These are phyloP conservation scores for Flammula alnicola DNA, from an alignment of 1,284 basidiomycete genomes.

Conservation along the genomic window DNA sequence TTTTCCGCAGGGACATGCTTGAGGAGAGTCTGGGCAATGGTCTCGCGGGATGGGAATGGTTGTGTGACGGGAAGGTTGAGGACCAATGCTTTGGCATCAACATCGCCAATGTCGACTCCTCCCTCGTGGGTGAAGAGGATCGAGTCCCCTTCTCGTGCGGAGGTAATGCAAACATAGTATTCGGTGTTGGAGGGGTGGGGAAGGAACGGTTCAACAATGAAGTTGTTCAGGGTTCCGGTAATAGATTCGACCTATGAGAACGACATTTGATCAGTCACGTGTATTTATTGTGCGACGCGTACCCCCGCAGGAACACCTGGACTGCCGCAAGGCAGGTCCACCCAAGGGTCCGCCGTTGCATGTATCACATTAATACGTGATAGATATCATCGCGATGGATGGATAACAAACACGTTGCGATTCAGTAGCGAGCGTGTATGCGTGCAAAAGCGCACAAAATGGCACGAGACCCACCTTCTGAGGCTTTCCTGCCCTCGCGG, in stretches of 20 bases:
- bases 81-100: conserved; percentile 96
- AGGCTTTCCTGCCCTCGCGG: conserved; percentile 89
- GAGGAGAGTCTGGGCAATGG: conserved; percentile 78
- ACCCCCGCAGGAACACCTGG: conserved; percentile 3
- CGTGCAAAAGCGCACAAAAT: conserved; percentile 7
- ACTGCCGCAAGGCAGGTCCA: not conserved
- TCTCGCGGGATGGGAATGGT: conserved; percentile 81
- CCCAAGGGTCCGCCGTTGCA: not conserved
- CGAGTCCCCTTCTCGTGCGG: conserved; percentile 91
- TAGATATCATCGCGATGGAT: conserved; percentile 23
- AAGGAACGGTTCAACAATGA: conserved; percentile 98
- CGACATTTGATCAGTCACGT: conserved; percentile 28
- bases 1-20: conserved; percentile 80
- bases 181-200: conserved; percentile 94
- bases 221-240: conserved; percentile 94
- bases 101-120: conserved; percentile 98
- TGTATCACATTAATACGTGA: not conserved
- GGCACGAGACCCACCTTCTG: conserved; percentile 68
- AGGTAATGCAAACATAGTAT: conserved; percentile 99
- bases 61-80: conserved; percentile 83
- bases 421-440: conserved; percentile 17
- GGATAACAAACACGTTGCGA: conserved; percentile 19
- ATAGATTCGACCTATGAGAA: conserved; percentile 82
- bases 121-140: conserved; percentile 99
- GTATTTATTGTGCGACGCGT: conserved; percentile 26